These are phyloP conservation scores for Capsella rubella DNA, from an alignment of 441 rosid genomes.

Conservation along the genomic window DNA sequence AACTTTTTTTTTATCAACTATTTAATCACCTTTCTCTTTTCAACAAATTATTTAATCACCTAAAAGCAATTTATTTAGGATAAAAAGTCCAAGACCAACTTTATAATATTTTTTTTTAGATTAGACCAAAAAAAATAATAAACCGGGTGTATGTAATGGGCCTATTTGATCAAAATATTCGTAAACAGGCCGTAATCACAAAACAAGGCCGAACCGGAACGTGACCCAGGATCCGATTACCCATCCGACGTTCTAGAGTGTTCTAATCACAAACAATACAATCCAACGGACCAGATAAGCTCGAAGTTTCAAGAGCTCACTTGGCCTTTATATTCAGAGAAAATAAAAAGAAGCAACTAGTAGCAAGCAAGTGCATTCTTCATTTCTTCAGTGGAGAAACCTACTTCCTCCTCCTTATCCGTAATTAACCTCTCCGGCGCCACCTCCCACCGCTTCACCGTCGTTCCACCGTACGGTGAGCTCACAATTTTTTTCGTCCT, in stretches of 20 bases:
- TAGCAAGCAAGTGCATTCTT: slow-evolving; percentile 16
- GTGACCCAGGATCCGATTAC: slow-evolving; percentile 13
- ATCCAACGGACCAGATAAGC: slow-evolving; percentile 34
- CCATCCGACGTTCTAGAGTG: slow-evolving; percentile 30
- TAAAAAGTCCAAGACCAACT: too few relatives aligned
- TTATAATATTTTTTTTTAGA: too few relatives aligned
- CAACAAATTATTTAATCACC: too few relatives aligned
- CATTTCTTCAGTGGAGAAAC: not conserved
- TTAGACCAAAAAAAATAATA: too few relatives aligned
- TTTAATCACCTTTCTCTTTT: too few relatives aligned
- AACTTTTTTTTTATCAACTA: too few relatives aligned
- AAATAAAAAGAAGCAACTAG: not conserved
- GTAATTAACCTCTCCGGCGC: slow-evolving; percentile 16
- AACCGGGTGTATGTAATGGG: not conserved
- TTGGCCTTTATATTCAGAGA: slow-evolving; percentile 22
- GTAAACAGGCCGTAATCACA: not conserved
- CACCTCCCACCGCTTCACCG: not conserved
- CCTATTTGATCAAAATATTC: not conserved
- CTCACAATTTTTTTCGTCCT: not conserved
- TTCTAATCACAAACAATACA: not conserved
- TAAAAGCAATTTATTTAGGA: too few relatives aligned
- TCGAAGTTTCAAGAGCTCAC: slow-evolving; percentile 53
- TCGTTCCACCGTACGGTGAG: slow-evolving; percentile 1
- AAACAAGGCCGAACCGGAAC: slow-evolving; percentile 7
- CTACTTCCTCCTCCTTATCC: slow-evolving; percentile 40